Base-by-base conservation (phyloP, 208 protist genomes). In the Acanthamoeba sp. region DNA sequence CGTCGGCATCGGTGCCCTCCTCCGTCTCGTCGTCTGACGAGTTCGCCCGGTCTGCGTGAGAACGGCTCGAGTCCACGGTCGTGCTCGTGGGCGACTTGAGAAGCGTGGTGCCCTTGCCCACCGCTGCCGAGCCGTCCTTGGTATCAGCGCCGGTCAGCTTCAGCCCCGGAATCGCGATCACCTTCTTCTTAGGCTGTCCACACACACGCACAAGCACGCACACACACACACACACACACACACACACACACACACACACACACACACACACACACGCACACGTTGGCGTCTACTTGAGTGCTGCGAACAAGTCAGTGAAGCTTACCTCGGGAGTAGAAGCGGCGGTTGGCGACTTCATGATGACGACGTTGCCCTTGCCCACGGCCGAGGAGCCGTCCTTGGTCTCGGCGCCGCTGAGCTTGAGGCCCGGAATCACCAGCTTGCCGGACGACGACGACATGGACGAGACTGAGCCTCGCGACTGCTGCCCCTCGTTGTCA, bases 81-180 rank as follows among this genome's bases (percentile, higher is more conserved):
- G 71, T 32, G 40, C 18, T 29, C 4, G 38, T 45, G 32, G 71
- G 71, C 34, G 45, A 90, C 84, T 91, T 91, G 34, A 91, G 50
- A n/a, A 91, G 50, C 36, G 40, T 91, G 84, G 84, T 91, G 38
- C 84, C 84, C 84, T 91, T 91, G 34, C 84, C 84, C 50, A 91
- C 55, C 32, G 50, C 32, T 22, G 84, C 18, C 36, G 84, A 69
- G 2, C 84, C 84, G 52, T 91, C 84, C 84, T 91, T 91, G 6
- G 84, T 91, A 9, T 91, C 50, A 27, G 84, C 40, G 12, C 38
- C 59, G 1, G 84, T 91, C 42, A 91, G 59, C 84, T 91, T 91
- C 34, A 91, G 84, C 6, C 84, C 84, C 16, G 84, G 84, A 45
- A 91, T 91, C 22, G 84, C 59, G 52, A 91, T 91, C 62, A 36